Conservation (phyloP, 1,284 basidiomycete species). For the Inonotus hispidus region DNA sequence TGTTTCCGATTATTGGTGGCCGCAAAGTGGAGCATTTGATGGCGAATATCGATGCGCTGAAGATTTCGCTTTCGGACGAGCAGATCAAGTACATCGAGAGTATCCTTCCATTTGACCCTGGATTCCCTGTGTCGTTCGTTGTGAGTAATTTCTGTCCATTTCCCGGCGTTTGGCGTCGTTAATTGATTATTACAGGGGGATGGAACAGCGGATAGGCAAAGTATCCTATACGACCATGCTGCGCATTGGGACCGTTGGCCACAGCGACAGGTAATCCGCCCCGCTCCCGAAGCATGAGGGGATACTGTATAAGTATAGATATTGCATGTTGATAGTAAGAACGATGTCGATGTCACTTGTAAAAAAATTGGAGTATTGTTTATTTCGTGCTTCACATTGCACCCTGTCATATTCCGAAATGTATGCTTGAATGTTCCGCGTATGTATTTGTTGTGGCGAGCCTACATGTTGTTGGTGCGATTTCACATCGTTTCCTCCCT, state of each 20-base stretch:
- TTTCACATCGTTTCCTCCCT: too few species aligned
- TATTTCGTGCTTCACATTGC: too few species aligned
- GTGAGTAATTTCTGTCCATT: conserved; percentile 15
- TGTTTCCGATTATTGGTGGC: conserved; percentile 21
- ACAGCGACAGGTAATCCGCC: background rate
- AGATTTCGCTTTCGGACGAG: conserved; percentile 23
- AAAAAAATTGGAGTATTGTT: too few species aligned
- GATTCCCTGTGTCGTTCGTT: conserved; percentile 23
- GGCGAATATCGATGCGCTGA: conserved; percentile 22
- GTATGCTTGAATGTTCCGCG: background rate
- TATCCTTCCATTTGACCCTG: conserved; percentile 23
- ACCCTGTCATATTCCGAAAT: too few species aligned
- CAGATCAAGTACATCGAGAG: conserved; percentile 22
- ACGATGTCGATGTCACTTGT: too few species aligned
- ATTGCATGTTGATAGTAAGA: too few species aligned
- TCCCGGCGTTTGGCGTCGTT: background rate
- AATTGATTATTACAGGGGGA: conserved; percentile 6
- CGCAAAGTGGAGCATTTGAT: conserved; percentile 21
- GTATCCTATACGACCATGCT: background rate
- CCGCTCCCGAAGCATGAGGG: background rate
- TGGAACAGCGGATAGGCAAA: background rate
- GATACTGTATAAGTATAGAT: conserved; percentile 4
- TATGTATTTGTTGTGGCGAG: too few species aligned
- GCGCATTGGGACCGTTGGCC: conserved; percentile 9
- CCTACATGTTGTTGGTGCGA: too few species aligned